A percentile compares a stretch with the other conserved stretches of the same genome.
phyloP scores from a whole-genome alignment of 2,329 filamentous ascomycete species.

The Calonectria honghensis region DNA sequence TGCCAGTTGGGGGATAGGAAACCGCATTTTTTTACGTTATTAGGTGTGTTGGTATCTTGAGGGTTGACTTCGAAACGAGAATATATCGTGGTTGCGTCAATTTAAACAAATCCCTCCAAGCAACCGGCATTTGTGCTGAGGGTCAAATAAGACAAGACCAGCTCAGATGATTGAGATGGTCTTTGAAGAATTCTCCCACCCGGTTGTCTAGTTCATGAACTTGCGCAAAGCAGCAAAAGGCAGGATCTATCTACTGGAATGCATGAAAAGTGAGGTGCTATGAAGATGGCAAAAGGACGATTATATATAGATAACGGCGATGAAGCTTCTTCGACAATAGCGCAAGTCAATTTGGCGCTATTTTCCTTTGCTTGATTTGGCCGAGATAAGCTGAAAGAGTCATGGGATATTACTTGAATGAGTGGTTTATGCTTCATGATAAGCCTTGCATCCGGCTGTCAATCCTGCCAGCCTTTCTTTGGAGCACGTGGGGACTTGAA shows the following conservation, averaged over 20 bases:
- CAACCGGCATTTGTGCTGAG: not conserved
- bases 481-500: not conserved
- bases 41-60: not conserved
- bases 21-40: not conserved
- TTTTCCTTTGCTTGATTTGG: not conserved
- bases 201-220: not conserved
- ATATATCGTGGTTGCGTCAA: not conserved
- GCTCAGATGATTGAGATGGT: not conserved
- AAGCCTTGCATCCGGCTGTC: not conserved
- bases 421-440: too few species aligned
- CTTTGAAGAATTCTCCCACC: not conserved
- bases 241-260: not conserved
- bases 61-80: not conserved
- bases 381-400: not conserved
- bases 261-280: not conserved
- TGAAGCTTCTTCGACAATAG: not conserved
- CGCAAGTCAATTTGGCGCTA: not conserved
- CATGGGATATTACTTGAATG: not conserved
- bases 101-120: not conserved
- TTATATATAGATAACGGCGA: not conserved
- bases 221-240: not conserved
- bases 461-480: not conserved
- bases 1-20: not conserved
- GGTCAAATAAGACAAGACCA: not conserved
- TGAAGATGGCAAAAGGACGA: not conserved